These are phyloP conservation scores for Epicoccum nigrum DNA, from an alignment of 2,329 filamentous ascomycete genomes.

Conservation along the genomic window DNA sequence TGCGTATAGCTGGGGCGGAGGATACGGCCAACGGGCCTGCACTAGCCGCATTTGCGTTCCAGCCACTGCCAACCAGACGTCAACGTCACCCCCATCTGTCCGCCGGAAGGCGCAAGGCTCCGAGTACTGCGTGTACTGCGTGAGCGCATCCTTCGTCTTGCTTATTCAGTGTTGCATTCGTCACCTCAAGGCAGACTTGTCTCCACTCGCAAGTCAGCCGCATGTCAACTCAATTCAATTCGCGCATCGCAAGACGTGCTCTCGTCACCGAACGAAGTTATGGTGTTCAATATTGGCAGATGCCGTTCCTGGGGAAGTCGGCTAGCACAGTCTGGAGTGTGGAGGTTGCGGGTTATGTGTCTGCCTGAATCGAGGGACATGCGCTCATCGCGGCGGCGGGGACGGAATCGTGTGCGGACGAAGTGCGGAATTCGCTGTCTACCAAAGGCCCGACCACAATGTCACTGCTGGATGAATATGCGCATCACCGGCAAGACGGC, in stretches of 20 bases:
- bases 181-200: constrained; percentile 3
- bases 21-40: constrained; percentile 9
- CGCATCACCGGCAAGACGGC: constrained; percentile 3
- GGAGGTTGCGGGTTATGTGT: constrained; percentile 17
- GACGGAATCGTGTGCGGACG: constrained; percentile 14
- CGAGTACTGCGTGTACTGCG: constrained; percentile 4
- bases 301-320: constrained; percentile 12
- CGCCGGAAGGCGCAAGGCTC: constrained; percentile 9
- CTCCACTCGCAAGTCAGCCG: background rate
- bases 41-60: constrained; percentile 9
- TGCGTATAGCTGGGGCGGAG: constrained; percentile 13
- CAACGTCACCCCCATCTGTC: constrained; percentile 19
- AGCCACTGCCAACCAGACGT: constrained; percentile 7
- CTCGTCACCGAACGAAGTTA: background rate
- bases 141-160: constrained; percentile 4
- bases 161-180: background rate
- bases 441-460: constrained; percentile 24
- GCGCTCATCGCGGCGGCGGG: constrained; percentile 7
- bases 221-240: background rate
- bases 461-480: constrained; percentile 14
- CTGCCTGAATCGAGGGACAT: constrained; percentile 7
- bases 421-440: constrained; percentile 22
- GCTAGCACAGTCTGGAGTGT: constrained; percentile 20
- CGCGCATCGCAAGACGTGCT: background rate
- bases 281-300: background rate